A percentile compares a stretch with the other conserved stretches of the same genome.
phyloP scores from a whole-genome alignment of 2,329 filamentous ascomycete genomes.

The Decorospora gaudefroyi region DNA sequence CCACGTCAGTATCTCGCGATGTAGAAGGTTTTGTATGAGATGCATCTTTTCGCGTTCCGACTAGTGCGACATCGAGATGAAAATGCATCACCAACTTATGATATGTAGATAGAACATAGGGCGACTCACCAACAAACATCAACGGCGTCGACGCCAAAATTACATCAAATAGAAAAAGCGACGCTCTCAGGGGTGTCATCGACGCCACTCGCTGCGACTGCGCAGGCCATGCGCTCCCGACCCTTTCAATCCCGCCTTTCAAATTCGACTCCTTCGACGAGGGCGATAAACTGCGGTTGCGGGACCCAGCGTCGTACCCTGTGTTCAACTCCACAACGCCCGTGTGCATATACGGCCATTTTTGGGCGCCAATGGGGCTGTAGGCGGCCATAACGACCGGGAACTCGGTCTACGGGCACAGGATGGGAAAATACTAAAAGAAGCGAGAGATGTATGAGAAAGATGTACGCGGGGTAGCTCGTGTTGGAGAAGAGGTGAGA shows the following conservation, averaged over 20 bases:
- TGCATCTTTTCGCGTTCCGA: too few relatives aligned
- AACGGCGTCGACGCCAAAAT: slow-evolving; percentile 33
- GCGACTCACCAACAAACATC: slow-evolving; percentile 31
- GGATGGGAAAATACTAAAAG: too few relatives aligned
- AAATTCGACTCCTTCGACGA: not conserved
- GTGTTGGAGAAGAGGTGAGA: too few relatives aligned
- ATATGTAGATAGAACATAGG: not conserved
- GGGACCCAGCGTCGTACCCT: slow-evolving; percentile 11
- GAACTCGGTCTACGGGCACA: too few relatives aligned
- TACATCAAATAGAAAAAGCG: slow-evolving; percentile 29
- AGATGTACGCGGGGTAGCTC: too few relatives aligned
- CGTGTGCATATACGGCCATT: not conserved
- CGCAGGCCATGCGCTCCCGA: slow-evolving; percentile 15
- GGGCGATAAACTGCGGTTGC: slow-evolving; percentile 11
- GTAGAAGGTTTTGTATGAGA: too few relatives aligned
- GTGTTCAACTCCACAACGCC: slow-evolving; percentile 14
- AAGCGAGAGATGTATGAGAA: too few relatives aligned
- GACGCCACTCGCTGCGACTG: slow-evolving; percentile 24
- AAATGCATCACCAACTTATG: too few relatives aligned
- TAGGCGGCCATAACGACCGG: too few relatives aligned
- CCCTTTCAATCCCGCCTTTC: not conserved
- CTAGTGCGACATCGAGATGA: too few relatives aligned
- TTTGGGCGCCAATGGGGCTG: not conserved
- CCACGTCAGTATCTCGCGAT: slow-evolving; percentile 6
- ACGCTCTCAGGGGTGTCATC: slow-evolving; percentile 26